Base-by-base conservation (phyloP, 352 stramenopile genomes). In the Pythium sukuiense region DNA sequence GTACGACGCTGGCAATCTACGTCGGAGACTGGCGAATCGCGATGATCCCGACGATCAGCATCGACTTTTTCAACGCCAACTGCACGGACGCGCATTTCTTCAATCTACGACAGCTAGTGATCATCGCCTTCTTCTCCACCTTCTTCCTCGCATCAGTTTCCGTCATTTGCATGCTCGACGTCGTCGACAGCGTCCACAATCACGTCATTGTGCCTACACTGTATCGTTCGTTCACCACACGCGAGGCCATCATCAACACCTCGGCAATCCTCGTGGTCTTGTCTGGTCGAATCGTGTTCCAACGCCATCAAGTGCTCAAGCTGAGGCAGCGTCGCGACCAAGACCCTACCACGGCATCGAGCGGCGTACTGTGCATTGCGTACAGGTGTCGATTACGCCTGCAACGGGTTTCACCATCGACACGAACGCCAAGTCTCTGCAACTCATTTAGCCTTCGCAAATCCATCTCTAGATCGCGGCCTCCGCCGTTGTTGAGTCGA, bases 221-320 rank as follows among this genome's bases (percentile, higher is more conserved):
- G 16, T 50, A 50, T 14, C 43, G 43, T 6, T 50, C 16, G 43
- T 27, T 50, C 9, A 50, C 43, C 5, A 50, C 43, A 11, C 43
- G 43, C 18, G 43, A 50, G 27, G 16, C 16, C 9, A 50, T 50
- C 43, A 13, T 50, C 18, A 50, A 50, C 43, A 50, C 43, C 16
- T 50, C 43, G n/a, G n/a, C n/a, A 6, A 50, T 50, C 43, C 43
- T 50, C n/a, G 43, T 50, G 3, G 43, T 50, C 18, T 27, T 50
- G 43, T 50, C 43, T 18, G 43, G 43, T 6, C 16, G 43, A 2
- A 50, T 50, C 43, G 43, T 50, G 6, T 50, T 50, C 43, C 43
- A 50, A 50, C 43, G 43, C n/a, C 43, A 50, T 11, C 43, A 50
- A 50, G 43, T 50, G 18, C 43, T 50, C 43, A 50, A 50, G 43